Conservation (phyloP, 208 protist species). For the Tritrichomonas musculus region DNA sequence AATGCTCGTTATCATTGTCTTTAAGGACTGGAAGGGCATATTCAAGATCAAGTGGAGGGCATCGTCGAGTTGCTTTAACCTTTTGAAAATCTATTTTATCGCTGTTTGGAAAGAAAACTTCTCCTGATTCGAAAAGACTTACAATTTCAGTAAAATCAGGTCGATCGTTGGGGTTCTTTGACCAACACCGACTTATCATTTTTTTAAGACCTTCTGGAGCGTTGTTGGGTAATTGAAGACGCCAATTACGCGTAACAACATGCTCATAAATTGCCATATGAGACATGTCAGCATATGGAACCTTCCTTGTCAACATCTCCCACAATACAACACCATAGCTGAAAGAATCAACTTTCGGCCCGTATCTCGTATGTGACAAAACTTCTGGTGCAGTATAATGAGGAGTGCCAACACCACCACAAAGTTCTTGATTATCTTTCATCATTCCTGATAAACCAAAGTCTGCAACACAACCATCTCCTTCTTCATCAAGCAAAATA, state of each 20-base stretch:
- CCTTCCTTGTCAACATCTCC: slow-evolving; percentile 4
- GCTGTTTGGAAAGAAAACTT: not conserved
- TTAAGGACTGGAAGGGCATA: not conserved
- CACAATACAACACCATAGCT: slow-evolving; percentile 1
- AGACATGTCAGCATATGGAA: not conserved
- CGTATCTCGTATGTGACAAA: not conserved
- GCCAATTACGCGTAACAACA: not conserved
- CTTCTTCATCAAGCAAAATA: not conserved
- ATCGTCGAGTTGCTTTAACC: not conserved
- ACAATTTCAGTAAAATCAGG: slow-evolving; percentile 28
- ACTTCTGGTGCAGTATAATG: slow-evolving; percentile 38
- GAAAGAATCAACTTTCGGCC: not conserved
- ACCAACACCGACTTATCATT: not conserved
- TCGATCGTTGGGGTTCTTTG: not conserved
- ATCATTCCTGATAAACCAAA: slow-evolving; percentile 11
- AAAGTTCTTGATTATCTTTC: not conserved
- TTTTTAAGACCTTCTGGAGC: not conserved
- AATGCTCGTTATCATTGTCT: not conserved
- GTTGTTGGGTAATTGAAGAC: not conserved
- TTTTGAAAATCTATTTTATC: not conserved
- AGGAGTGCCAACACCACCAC: slow-evolving; percentile 17
- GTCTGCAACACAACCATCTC: not conserved
- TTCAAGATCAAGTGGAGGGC: not conserved
- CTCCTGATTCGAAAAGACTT: not conserved
- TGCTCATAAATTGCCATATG: not conserved